Conservation (phyloP, 2,329 filamentous ascomycete genomes). For the Fusarium irregulare region DNA sequence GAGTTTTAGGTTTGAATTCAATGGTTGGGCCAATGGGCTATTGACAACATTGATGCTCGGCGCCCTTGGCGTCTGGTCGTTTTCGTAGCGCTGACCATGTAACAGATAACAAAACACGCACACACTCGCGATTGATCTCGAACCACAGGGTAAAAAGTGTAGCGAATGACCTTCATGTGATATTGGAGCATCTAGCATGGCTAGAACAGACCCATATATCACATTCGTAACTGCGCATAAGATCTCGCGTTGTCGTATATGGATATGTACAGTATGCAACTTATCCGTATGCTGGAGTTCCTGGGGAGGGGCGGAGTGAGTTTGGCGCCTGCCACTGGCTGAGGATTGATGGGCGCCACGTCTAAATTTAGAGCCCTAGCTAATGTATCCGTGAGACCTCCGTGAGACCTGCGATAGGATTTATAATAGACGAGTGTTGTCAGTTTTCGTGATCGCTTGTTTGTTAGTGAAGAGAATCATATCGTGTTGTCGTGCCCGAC, state of each 20-base stretch:
- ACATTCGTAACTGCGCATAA: neutral
- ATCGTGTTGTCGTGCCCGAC: neutral
- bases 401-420: constrained; percentile 4
- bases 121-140: neutral
- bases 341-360: constrained; percentile 8
- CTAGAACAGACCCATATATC: neutral
- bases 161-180: neutral
- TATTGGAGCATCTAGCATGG: neutral
- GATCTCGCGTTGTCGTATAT: neutral
- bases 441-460: neutral
- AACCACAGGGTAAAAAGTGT: neutral
- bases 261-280: neutral
- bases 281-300: constrained; percentile 13
- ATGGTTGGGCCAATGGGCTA: constrained; percentile 6
- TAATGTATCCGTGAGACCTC: constrained; percentile 16
- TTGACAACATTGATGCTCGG: constrained; percentile 4
- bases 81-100: neutral
- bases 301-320: constrained; percentile 19
- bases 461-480: neutral
- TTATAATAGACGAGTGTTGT: neutral
- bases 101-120: neutral
- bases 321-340: constrained; percentile 19
- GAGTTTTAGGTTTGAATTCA: constrained; percentile 5
- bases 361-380: constrained; percentile 36
- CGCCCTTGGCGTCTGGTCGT: constrained; percentile 1